Base-by-base conservation (phyloP, 805 yeast genomes). In the Hanseniaspora opuntiae region DNA sequence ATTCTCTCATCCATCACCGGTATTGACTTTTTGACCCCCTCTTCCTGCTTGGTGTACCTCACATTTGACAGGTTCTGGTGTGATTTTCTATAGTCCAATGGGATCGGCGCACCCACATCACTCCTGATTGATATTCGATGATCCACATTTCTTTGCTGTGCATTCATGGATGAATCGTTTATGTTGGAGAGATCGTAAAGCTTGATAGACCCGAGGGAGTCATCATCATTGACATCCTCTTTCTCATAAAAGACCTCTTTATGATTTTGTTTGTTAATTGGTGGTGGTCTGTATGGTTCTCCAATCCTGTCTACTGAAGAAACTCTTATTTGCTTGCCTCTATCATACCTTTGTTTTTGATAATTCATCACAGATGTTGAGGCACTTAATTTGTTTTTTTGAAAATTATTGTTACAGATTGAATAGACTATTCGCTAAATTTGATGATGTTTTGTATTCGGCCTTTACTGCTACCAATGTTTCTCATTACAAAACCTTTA, bases 101-200 rank as follows among this genome's bases (percentile, higher is more conserved):
- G 74, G 20, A 70, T 45, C 2, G 74, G 74, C 14, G 66, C 67
- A 1, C 74, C 74, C 12, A 71, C 58, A 22, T 32, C 28, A 48
- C 53, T 20, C 36, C 51, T 24, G 41, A 55, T 12, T 12, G 14
- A 12, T 19, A 44, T 30, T 19, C 20, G 30, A 17, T 16, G 30
- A 17, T 16, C 22, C 24, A 30, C 14, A 4, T 6, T 30, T 28
- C 22, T 16, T 30, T 35, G 14, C 4, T 36, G 44, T 19, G 16
- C 33, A 30, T 8, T 11, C 2, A 12, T 11, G 33, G 4, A n/a
- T 20, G 16, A 8, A 22, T 45, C 20, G 7, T 52, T 32, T 32
- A 19, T 38, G 24, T 10, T 16, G 9, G 52, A 37, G 6, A 33
- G 16, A 25, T 36, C 52, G 14, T 37, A 36, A 3, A 49, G n/a